A percentile compares a stretch with the other conserved stretches of the same genome.
Evolutionary conservation across 139 green algal species (phyloP).

Genomic region (Haematococcus sp.): DNA sequence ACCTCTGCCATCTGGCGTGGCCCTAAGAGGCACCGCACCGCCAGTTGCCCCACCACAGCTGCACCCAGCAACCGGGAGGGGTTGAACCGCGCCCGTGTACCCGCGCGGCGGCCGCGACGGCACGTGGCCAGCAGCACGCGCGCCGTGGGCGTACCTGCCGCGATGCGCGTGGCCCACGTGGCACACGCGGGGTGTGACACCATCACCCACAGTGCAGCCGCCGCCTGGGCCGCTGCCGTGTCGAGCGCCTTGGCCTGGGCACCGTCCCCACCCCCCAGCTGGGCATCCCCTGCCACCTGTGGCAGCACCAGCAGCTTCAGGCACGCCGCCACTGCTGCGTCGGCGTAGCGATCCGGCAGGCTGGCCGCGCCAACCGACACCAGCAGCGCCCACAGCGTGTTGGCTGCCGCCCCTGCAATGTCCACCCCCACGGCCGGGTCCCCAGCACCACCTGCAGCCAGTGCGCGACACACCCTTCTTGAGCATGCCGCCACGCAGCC

Average conservation of each 20-base stretch:
- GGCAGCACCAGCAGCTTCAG: too few species aligned
- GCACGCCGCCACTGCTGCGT: too few species aligned
- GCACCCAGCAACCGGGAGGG: conserved; percentile 17
- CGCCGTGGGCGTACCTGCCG: conserved; percentile 15
- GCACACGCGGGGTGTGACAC: conserved; percentile 24
- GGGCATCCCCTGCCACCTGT: too few species aligned
- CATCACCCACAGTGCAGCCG: conserved; percentile 28
- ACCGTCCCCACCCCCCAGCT: too few species aligned
- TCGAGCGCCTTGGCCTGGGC: conserved; percentile 11
- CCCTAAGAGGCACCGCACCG: conserved; percentile 15
- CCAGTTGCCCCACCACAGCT: conserved; percentile 20
- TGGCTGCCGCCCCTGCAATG: too few species aligned
- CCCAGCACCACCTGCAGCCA: too few species aligned
- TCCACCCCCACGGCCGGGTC: too few species aligned
- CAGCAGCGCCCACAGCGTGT: too few species aligned
- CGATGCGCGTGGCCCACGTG: conserved; percentile 7
- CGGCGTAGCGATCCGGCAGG: too few species aligned
- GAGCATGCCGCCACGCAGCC: too few species aligned
- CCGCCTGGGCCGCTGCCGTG: conserved; percentile 21
- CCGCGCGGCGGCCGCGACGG: conserved; percentile 14
- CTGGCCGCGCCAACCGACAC: too few species aligned
- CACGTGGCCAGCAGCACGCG: conserved; percentile 26
- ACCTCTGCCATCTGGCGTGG: conserved; percentile 4
- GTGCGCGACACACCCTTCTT: too few species aligned
- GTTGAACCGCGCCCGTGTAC: conserved; percentile 29